phyloP scores from a whole-genome alignment of 83 land plant genomes.

The Thuja plicata region DNA sequence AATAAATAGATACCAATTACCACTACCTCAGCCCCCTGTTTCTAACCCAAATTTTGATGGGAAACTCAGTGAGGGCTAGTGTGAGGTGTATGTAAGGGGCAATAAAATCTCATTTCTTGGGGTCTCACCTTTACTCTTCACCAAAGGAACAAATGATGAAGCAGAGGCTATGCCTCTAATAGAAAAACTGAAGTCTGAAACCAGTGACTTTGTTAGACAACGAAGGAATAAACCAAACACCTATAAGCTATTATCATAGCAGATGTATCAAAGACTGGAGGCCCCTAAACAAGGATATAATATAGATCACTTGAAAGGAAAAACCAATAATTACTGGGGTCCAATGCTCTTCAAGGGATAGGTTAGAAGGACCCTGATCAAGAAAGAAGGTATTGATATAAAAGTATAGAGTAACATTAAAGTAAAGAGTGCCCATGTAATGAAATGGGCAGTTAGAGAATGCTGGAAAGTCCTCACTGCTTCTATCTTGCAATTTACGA shows the following conservation, averaged over 20 bases:
- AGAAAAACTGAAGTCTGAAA: too few species aligned
- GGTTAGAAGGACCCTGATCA: background rate
- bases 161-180: too few species aligned
- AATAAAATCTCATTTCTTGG: background rate
- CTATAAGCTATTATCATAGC: too few species aligned
- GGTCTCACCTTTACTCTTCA: background rate
- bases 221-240: too few species aligned
- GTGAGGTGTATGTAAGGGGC: background rate
- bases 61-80: background rate
- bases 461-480: too few species aligned
- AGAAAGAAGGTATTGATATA: background rate
- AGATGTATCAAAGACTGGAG: too few species aligned
- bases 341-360: background rate
- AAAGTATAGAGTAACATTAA: background rate
- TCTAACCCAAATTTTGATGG: background rate
- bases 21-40: background rate
- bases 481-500: too few species aligned
- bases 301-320: too few species aligned
- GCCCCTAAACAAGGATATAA: too few species aligned
- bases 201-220: too few species aligned
- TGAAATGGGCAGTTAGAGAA: too few species aligned
- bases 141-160: too few species aligned
- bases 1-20: background rate
- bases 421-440: background rate
- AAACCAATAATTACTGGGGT: background rate